Base-by-base conservation (phyloP, 805 yeast genomes). In the Metschnikowia baotianmanensis region DNA sequence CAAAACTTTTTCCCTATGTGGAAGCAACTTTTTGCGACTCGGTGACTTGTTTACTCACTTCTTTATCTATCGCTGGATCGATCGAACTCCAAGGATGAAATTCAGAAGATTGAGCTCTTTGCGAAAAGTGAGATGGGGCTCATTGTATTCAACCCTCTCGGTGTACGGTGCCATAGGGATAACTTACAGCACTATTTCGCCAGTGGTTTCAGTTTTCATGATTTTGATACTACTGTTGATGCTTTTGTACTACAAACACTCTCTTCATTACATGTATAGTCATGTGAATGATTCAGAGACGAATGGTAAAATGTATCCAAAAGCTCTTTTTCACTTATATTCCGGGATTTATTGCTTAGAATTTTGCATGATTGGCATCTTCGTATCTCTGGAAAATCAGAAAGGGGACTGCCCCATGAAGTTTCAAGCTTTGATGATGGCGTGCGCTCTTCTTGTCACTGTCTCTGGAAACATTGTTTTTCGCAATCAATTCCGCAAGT, bases 331-430 rank as follows among this genome's bases (percentile, higher is more conserved):
- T 42, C 96, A 87, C 42, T 60, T 89, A 31, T 87, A 84, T 53
- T 71, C 85, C 0, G 97, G 97, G 0, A 63, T 89, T 1, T 89
- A 89, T 58, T 86, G 89, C 53, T 69, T 86, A 55, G 95, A 89
- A 54, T 67, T 83, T 26, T 84, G 90, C 47, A 61, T 89, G 52
- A 72, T 86, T 30, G 97, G 96, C 0, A 63, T 87, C 8, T 82
- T 86, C 51, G 75, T 86, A 30, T 60, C 85, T 12, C 82, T 82
- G 46, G 67, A 70, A 39, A 72, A 81, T 51, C 63, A 65, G n/a
- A 38, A 62, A 5, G 79, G 70, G 25, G 56, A 53, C 38, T 72
- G 62, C 43, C 68, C 59, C 31, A 74, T 70, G 64, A 70, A 55
- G 40, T 61, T 60, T 18, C 83, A 76, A 36, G 80, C 77, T 4